These are phyloP conservation scores for Ascochyta pisi DNA, from an alignment of 2,329 filamentous ascomycete genomes.

Conservation along the genomic window DNA sequence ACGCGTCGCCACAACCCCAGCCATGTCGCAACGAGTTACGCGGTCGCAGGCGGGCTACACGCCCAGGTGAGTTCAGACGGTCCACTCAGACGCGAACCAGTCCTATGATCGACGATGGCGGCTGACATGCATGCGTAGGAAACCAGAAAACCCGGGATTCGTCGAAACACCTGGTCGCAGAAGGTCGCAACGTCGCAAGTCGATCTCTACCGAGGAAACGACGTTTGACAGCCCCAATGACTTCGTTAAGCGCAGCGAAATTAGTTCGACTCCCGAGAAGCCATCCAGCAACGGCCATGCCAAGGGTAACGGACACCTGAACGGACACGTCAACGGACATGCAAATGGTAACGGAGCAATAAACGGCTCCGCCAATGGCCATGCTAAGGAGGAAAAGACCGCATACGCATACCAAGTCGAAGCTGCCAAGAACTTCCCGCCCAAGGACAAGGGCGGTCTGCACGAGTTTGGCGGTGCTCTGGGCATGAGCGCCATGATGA, in stretches of 20 bases:
- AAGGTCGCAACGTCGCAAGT: conserved; percentile 53
- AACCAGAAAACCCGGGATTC: conserved; percentile 53
- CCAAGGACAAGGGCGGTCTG: conserved; percentile 57
- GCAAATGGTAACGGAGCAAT: conserved; percentile 42
- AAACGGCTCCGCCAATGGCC: conserved; percentile 42
- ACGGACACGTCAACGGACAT: conserved; percentile 46
- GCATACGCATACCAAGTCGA: conserved; percentile 32
- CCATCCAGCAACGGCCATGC: conserved; percentile 3
- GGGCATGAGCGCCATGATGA: conserved; percentile 86
- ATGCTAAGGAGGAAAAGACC: conserved; percentile 26
- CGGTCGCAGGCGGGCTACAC: conserved; percentile 58
- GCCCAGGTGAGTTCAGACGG: conserved; percentile 49
- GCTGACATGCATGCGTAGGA: conserved; percentile 44
- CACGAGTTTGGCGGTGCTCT: conserved; percentile 86
- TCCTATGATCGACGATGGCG: conserved; percentile 5
- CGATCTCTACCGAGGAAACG: conserved; percentile 34
- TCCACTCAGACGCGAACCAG: background rate
- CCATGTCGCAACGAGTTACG: conserved; percentile 52
- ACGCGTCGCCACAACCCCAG: conserved; percentile 15
- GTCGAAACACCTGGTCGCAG: conserved; percentile 58
- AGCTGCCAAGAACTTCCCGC: conserved; percentile 45
- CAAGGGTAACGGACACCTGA: conserved; percentile 32
- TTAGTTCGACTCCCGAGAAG: conserved; percentile 2
- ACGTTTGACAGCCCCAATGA: conserved; percentile 43
- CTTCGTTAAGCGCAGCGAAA: conserved; percentile 21